Conservation (phyloP, 2,329 filamentous ascomycete species). For the Passalora sequoiae region DNA sequence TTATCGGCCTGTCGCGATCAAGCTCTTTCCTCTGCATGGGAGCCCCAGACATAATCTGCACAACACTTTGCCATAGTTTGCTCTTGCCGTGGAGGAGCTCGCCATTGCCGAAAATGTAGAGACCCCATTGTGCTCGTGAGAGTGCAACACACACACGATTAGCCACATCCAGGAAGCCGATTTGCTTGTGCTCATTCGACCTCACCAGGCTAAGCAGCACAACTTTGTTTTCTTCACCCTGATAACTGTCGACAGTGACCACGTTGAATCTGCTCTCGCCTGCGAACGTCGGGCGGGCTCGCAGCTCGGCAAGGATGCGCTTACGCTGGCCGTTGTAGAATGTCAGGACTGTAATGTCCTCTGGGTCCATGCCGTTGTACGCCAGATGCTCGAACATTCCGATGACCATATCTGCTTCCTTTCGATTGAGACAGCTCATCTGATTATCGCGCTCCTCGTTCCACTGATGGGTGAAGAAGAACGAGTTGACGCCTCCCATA, state of each 20-base stretch:
- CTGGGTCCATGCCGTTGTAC: slow-evolving; percentile 56
- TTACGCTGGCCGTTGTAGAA: slow-evolving; percentile 85
- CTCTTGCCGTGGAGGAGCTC: slow-evolving; percentile 39
- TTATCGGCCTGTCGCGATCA: slow-evolving; percentile 13
- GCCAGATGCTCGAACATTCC: slow-evolving; percentile 67
- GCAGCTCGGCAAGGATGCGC: slow-evolving; percentile 51
- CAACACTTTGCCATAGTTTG: slow-evolving; percentile 28
- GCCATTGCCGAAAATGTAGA: slow-evolving; percentile 81
- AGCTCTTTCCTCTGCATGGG: slow-evolving; percentile 12
- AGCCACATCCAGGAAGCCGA: slow-evolving; percentile 68
- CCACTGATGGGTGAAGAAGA: slow-evolving; percentile 62
- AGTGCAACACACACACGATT: slow-evolving; percentile 60
- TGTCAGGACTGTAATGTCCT: slow-evolving; percentile 71
- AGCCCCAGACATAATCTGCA: slow-evolving; percentile 27
- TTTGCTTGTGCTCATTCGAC: slow-evolving; percentile 53
- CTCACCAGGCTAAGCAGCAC: slow-evolving; percentile 76
- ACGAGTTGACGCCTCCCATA: slow-evolving; percentile 57
- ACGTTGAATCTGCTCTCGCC: slow-evolving; percentile 48
- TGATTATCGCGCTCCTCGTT: slow-evolving; percentile 59
- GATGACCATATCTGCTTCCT: slow-evolving; percentile 72
- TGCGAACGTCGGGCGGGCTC: slow-evolving; percentile 16
- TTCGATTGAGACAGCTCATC: slow-evolving; percentile 61
- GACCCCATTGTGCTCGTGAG: slow-evolving; percentile 67
- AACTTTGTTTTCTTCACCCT: slow-evolving; percentile 85
- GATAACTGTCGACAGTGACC: slow-evolving; percentile 80